Evolutionary conservation across 192 early-diverging fungal species (phyloP).

Genomic region (Phycomyces blakesleeanus): DNA sequence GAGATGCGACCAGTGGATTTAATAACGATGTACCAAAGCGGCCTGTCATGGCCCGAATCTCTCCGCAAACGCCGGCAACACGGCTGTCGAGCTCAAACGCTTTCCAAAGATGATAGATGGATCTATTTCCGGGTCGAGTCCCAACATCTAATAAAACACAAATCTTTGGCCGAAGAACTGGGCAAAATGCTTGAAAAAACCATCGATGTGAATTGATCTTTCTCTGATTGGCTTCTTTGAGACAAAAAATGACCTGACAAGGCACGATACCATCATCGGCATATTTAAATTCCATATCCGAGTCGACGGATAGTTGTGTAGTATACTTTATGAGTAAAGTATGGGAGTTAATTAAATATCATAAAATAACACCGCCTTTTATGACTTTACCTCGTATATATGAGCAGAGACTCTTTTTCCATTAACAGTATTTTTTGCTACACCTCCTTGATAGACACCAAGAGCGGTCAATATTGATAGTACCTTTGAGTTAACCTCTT

Average conservation of each 20-base stretch:
- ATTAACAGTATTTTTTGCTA: slow-evolving; percentile 60
- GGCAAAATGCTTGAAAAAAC: slow-evolving; percentile 68
- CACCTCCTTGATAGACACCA: slow-evolving; percentile 72
- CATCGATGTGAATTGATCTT: slow-evolving; percentile 64
- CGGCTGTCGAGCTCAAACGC: slow-evolving; percentile 58
- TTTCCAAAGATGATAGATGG: slow-evolving; percentile 69
- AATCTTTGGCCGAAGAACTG: slow-evolving; percentile 53
- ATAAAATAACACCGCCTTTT: not conserved
- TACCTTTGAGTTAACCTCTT: slow-evolving; percentile 55
- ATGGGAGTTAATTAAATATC: not conserved
- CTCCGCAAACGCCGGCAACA: slow-evolving; percentile 63
- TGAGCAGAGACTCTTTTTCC: slow-evolving; percentile 61
- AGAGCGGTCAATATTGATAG: slow-evolving; percentile 62
- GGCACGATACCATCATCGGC: slow-evolving; percentile 51
- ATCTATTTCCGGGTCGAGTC: slow-evolving; percentile 53
- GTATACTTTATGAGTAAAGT: slow-evolving; percentile 48
- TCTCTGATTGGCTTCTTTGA: slow-evolving; percentile 71
- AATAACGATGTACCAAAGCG: slow-evolving; percentile 40
- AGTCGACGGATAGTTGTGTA: slow-evolving; percentile 54
- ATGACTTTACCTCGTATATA: slow-evolving; percentile 47
- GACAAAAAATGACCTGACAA: slow-evolving; percentile 70
- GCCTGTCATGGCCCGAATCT: slow-evolving; percentile 59
- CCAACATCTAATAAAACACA: slow-evolving; percentile 66
- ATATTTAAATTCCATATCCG: slow-evolving; percentile 44
- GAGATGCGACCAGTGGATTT: slow-evolving; percentile 59